A percentile compares a stretch with the other conserved stretches of the same genome.
Conservation (phyloP, 768 basidiomycete species). For the Scleroderma citrinum region DNA sequence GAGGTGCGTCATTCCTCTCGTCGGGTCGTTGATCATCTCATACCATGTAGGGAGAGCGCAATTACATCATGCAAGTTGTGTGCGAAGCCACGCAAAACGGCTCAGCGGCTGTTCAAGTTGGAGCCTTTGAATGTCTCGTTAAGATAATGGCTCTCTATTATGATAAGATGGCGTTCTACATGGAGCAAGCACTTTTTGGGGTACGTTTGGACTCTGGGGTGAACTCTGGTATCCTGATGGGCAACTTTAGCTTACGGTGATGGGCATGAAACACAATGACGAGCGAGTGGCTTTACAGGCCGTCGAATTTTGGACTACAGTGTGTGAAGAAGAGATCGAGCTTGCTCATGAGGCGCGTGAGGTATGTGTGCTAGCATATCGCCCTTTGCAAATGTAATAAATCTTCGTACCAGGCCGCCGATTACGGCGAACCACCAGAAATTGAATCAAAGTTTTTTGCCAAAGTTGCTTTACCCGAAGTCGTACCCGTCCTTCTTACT, state of each 20-base stretch:
- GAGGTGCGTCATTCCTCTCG: conserved; percentile 54
- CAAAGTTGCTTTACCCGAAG: conserved; percentile 90
- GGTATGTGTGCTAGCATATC: conserved; percentile 36
- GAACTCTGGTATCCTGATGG: conserved; percentile 12
- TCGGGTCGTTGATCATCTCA: conserved; percentile 1
- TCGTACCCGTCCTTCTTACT: conserved; percentile 84
- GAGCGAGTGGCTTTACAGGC: conserved; percentile 93
- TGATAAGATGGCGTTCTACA: conserved; percentile 98
- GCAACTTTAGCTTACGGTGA: conserved; percentile 74
- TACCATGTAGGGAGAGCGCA: conserved; percentile 79
- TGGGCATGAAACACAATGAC: conserved; percentile 94
- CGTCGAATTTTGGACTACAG: conserved; percentile 99
- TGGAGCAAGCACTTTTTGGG: conserved; percentile 98
- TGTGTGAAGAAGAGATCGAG: conserved; percentile 96
- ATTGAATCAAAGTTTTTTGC: conserved; percentile 88
- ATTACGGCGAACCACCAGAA: conserved; percentile 84
- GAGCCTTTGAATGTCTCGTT: conserved; percentile 92
- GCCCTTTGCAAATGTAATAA: conserved; percentile 2
- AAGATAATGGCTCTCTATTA: conserved; percentile 98
- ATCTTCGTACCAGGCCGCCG: conserved; percentile 56
- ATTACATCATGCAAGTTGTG: conserved; percentile 99
- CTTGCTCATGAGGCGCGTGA: conserved; percentile 88
- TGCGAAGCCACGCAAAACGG: conserved; percentile 95
- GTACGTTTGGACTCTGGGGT: conserved; percentile 42
- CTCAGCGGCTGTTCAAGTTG: conserved; percentile 81